Conservation (phyloP, 768 basidiomycete species). For the Podaxis sp. region DNA sequence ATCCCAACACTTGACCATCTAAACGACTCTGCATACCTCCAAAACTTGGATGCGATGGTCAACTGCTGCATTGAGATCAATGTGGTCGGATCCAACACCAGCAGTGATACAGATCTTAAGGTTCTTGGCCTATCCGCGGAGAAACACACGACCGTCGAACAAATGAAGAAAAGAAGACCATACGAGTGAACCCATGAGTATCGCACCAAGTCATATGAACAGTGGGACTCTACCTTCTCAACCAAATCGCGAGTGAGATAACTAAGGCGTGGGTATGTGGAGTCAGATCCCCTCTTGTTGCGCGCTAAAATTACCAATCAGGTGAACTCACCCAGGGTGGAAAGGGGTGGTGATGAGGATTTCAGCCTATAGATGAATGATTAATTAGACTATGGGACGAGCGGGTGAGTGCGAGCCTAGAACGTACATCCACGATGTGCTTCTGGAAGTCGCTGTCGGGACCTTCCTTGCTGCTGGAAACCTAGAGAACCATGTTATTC, state of each 20-base stretch:
- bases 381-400: constrained; percentile 14
- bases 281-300: constrained; percentile 1
- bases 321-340: constrained; percentile 60
- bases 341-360: constrained; percentile 83
- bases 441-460: constrained; percentile 80
- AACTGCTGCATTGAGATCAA: constrained; percentile 87
- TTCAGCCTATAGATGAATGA: constrained; percentile 52
- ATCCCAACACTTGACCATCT: not conserved
- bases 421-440: constrained; percentile 72
- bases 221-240: constrained; percentile 48
- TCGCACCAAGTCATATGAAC: not conserved
- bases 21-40: constrained; percentile 39
- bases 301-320: not conserved
- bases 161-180: not conserved
- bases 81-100: constrained; percentile 88
- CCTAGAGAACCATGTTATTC: constrained; percentile 35
- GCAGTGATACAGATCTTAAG: constrained; percentile 90
- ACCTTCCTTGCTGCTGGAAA: constrained; percentile 83
- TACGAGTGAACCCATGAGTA: not conserved
- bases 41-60: constrained; percentile 77
- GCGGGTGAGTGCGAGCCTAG: not conserved
- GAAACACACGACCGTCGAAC: not conserved
- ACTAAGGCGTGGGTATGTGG: constrained; percentile 21
- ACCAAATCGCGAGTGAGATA: constrained; percentile 76
- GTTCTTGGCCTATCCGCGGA: constrained; percentile 65